Evolutionary conservation across 805 yeast species (phyloP).

Genomic region (Wickerhamiella australiensis): DNA sequence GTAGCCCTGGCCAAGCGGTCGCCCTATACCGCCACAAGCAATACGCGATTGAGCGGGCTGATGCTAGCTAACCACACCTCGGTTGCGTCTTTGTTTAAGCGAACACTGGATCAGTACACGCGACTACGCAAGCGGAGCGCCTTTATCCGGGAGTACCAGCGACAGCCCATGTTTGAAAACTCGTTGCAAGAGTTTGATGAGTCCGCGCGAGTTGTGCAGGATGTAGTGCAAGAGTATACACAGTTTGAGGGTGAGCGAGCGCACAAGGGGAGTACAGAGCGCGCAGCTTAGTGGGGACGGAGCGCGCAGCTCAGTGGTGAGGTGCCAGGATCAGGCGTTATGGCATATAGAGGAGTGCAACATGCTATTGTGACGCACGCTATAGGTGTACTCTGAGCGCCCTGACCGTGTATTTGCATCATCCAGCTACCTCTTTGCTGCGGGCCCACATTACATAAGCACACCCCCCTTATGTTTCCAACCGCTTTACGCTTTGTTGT

Average conservation of each 20-base stretch:
- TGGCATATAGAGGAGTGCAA: no score
- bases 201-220: slow-evolving; percentile 59
- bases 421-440: no score
- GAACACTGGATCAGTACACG: slow-evolving; percentile 67
- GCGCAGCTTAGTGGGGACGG: neutral
- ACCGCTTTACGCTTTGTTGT: neutral
- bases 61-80: slow-evolving; percentile 77
- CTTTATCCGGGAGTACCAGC: slow-evolving; percentile 63
- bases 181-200: slow-evolving; percentile 63
- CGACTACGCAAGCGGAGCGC: slow-evolving; percentile 69
- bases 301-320: no score
- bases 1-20: slow-evolving; percentile 66
- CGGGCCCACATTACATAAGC: no score
- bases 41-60: slow-evolving; percentile 56
- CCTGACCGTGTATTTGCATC: no score
- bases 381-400: no score
- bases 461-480: neutral
- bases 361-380: no score
- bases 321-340: no score
- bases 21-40: slow-evolving; percentile 38
- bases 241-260: slow-evolving; percentile 17
- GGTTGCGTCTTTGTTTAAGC: slow-evolving; percentile 50
- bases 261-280: neutral
- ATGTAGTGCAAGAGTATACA: slow-evolving; percentile 69
- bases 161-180: slow-evolving; percentile 33